A percentile compares a stretch with the other conserved stretches of the same genome.
Evolutionary conservation across 129 eudicot genomes (phyloP).

Genomic region (Centella asiatica): DNA sequence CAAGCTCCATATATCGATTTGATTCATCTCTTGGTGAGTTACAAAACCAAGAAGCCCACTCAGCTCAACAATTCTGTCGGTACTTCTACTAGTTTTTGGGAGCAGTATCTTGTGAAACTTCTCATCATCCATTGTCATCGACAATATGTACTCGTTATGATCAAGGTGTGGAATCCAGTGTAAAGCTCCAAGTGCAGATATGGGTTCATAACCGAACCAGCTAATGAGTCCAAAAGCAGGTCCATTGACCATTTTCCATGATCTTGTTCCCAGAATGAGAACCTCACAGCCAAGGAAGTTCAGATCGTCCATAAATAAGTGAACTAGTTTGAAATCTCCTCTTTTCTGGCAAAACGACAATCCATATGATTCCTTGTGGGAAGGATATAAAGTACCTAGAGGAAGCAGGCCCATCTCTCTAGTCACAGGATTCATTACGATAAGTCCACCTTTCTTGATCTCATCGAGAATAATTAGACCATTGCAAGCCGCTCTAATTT

Average conservation of each 20-base stretch:
- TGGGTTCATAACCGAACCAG: slow-evolving; percentile 32
- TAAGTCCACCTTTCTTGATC: slow-evolving; percentile 32
- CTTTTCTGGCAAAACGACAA: slow-evolving; percentile 17
- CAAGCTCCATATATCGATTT: slow-evolving; percentile 43
- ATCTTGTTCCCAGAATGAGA: slow-evolving; percentile 26
- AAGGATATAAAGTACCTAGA: slow-evolving; percentile 36
- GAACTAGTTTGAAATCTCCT: slow-evolving; percentile 36
- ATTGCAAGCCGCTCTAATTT: slow-evolving; percentile 39
- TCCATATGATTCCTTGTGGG: slow-evolving; percentile 39
- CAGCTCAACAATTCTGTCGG: slow-evolving; percentile 39
- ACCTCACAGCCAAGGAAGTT: slow-evolving; percentile 44
- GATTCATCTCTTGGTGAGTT: slow-evolving; percentile 28
- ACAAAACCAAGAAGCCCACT: slow-evolving; percentile 34
- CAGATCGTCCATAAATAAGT: slow-evolving; percentile 44
- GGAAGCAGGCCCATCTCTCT: slow-evolving; percentile 36
- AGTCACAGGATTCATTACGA: slow-evolving; percentile 54
- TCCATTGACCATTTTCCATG: slow-evolving; percentile 41
- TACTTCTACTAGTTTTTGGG: slow-evolving; percentile 21
- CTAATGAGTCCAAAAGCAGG: slow-evolving; percentile 39
- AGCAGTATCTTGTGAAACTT: slow-evolving; percentile 37
- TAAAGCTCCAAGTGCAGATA: slow-evolving; percentile 38
- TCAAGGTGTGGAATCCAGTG: slow-evolving; percentile 41
- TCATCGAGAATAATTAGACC: slow-evolving; percentile 43
- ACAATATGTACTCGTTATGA: slow-evolving; percentile 32
- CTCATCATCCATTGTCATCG: slow-evolving; percentile 31